Evolutionary conservation across 176 grass and related monocot species (phyloP).

Genomic region (Aegilops bicornis): DNA sequence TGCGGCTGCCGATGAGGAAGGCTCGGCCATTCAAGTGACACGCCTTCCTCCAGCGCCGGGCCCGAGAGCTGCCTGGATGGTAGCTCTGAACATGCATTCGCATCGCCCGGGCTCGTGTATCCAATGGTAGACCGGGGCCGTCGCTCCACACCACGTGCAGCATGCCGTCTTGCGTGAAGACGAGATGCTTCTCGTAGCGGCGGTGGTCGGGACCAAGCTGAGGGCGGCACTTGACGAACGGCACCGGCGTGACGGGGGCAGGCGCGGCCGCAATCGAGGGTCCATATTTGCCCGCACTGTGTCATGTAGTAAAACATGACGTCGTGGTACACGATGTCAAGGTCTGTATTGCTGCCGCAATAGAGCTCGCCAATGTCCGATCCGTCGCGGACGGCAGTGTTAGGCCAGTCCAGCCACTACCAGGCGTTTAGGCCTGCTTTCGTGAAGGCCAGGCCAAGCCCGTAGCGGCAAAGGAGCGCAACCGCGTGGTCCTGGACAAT

Average conservation of each 20-base stretch:
- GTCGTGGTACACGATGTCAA: constrained; percentile 2
- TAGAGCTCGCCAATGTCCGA: neutral
- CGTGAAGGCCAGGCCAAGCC: neutral
- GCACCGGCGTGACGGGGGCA: neutral
- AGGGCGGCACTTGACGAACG: neutral
- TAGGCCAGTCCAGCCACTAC: neutral
- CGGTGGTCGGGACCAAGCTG: too few species aligned
- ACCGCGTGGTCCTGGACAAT: neutral
- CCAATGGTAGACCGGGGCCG: too few species aligned
- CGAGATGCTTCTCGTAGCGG: too few species aligned
- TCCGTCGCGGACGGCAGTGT: neutral
- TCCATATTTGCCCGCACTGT: constrained; percentile 1
- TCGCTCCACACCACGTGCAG: too few species aligned
- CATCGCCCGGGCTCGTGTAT: too few species aligned
- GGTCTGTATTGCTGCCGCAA: neutral
- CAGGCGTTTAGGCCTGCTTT: neutral
- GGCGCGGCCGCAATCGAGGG: neutral
- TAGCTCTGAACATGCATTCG: too few species aligned
- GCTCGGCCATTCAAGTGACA: too few species aligned
- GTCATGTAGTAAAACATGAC: constrained; percentile 27
- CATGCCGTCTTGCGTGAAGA: too few species aligned
- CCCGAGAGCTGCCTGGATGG: too few species aligned
- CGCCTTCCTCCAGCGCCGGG: too few species aligned
- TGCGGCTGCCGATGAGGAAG: too few species aligned
- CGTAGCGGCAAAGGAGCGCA: neutral